Evolutionary conservation across 169 alveolate genomes (phyloP).

Genomic region (Plasmodium relictum): DNA sequence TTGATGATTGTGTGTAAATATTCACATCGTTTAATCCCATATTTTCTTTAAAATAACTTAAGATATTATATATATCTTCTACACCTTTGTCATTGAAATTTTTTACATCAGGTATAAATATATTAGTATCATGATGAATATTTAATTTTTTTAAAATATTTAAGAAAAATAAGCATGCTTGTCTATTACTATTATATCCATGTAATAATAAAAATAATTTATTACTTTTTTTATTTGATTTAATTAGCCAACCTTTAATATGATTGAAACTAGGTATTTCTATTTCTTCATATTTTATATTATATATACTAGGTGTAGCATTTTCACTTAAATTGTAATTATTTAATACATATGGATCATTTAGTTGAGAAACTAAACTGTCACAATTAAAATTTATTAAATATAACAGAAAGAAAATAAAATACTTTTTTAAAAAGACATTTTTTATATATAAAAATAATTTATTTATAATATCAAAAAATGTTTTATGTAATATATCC

Average conservation of each 20-base stretch:
- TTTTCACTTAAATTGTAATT: constrained; percentile 56
- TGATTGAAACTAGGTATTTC: constrained; percentile 37
- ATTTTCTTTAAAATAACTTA: constrained; percentile 40
- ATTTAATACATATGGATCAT: constrained; percentile 67
- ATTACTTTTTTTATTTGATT: constrained; percentile 49
- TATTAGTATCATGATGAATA: constrained; percentile 67
- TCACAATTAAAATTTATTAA: constrained; percentile 70
- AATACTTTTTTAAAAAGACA: constrained; percentile 73
- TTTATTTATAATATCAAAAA: constrained; percentile 63
- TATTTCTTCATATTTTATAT: constrained; percentile 60
- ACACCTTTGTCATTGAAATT: constrained; percentile 65
- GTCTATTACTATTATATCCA: constrained; percentile 72
- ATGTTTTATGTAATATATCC: constrained; percentile 62
- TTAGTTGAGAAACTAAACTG: constrained; percentile 33
- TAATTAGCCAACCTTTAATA: constrained; percentile 68
- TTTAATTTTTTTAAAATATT: constrained; percentile 70
- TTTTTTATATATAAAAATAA: constrained; percentile 63
- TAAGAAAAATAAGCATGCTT: constrained; percentile 69
- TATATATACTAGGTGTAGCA: constrained; percentile 55
- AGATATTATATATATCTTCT: constrained; percentile 63
- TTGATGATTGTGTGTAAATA: constrained; percentile 66
- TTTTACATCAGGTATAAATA: constrained; percentile 69
- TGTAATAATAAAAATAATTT: constrained; percentile 69
- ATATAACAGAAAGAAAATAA: constrained; percentile 56
- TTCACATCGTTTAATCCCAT: constrained; percentile 71